Evolutionary conservation across 2,329 filamentous ascomycete species (phyloP), one percentile per base, ranked within the genome.

Genomic region (Aureobasidium leucospermi): DNA sequence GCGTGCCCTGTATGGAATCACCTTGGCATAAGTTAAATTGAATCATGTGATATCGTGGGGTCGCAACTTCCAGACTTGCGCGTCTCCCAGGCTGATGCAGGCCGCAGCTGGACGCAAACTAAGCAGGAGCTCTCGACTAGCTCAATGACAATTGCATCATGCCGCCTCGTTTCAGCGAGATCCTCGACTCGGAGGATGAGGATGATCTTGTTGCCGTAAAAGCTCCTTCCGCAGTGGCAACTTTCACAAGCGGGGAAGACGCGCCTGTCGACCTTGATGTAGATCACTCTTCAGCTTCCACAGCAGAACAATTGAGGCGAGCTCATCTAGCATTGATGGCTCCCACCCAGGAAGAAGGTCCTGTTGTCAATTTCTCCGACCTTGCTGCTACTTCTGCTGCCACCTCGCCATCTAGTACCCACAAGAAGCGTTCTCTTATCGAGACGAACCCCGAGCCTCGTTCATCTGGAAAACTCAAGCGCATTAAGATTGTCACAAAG

Each of bases 161-260:
- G 58, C 29, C 58, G 46, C 58, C 39, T 29, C 29, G 19, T 9
- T 19, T 8, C 39, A 46, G 15, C 13, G 47, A 59, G 47, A 49
- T 59, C 9, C 46, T 48, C 57, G 58, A 59, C 58, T 59, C 58
- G 47, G 58, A 59, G 19, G 58, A 59, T 32, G 58, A 59, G 38
- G 58, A 59, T 29, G 58, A 59, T 16, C 31, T 53, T 16, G 23
- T 59, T 45, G 31, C 41, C 31, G 43, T 58, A 15, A 16, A 38
- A 15, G n/a, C 41, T 41, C 42, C 43, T 39, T 2, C 43, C 16
- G 4, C 15, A 11, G 36, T 47, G 32, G 55, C 55, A 34, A 48
- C 55, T 2, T 9, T 1, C 16, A 16, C 29, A 43, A 23, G 45
- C 19, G 46, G 45, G 46, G 46, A 51, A 59, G 56, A 49, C 45